Evolutionary conservation across 768 basidiomycete genomes (phyloP).

Genomic region (Mycena amicta): DNA sequence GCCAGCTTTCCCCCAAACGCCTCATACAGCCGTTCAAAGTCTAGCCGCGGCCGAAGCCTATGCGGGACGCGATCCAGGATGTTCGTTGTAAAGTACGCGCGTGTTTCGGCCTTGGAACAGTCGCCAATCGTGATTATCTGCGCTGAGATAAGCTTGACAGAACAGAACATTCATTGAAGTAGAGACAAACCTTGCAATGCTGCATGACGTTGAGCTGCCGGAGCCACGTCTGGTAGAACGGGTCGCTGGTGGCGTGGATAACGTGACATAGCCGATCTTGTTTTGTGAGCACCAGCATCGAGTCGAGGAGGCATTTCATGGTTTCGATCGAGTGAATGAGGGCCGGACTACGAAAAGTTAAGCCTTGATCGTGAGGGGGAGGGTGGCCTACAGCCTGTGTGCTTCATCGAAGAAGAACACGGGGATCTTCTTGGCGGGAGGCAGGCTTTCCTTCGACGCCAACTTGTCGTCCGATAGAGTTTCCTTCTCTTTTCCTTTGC

Average conservation of each 20-base stretch:
- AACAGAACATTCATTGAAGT: too few relatives aligned
- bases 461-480: background rate
- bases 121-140: constrained; percentile 82
- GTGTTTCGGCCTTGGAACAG: constrained; percentile 71
- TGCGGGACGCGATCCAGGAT: constrained; percentile 75
- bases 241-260: constrained; percentile 81
- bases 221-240: constrained; percentile 85
- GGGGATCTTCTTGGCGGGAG: constrained; percentile 66
- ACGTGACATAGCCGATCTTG: constrained; percentile 86
- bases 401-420: constrained; percentile 87
- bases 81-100: constrained; percentile 63
- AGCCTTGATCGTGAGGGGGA: background rate
- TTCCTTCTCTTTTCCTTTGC: constrained; percentile 22
- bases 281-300: constrained; percentile 85
- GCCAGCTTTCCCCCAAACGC: constrained; percentile 85
- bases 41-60: constrained; percentile 50
- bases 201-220: constrained; percentile 80
- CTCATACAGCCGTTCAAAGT: constrained; percentile 74
- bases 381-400: constrained; percentile 65
- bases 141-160: too few relatives aligned
- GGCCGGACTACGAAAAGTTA: constrained; percentile 52
- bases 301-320: constrained; percentile 84
- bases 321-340: constrained; percentile 77
- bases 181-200: constrained; percentile 66
- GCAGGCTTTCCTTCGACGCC: constrained; percentile 35